Conservation (phyloP, 2,329 filamentous ascomycete genomes). For the Grosmannia penicillata region DNA sequence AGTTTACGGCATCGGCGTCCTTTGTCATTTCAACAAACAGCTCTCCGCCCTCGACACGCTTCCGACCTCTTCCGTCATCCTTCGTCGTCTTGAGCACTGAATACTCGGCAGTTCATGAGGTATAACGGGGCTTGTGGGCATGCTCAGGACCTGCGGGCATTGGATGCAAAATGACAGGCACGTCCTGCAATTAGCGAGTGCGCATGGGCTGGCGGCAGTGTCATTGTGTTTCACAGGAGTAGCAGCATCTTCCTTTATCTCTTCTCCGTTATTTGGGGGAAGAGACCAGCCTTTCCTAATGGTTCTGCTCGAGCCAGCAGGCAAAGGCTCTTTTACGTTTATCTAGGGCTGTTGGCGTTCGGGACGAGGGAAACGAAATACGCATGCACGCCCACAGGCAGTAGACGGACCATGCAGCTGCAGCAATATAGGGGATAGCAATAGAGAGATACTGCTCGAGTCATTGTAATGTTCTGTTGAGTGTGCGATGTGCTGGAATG, state of each 20-base stretch:
- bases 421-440: neutral
- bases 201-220: no score
- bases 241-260: no score
- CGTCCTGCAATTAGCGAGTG: no score
- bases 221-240: no score
- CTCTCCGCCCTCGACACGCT: constrained; percentile 4
- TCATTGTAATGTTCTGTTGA: neutral
- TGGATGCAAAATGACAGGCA: no score
- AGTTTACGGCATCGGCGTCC: constrained; percentile 8
- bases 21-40: constrained; percentile 4
- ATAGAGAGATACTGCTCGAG: neutral
- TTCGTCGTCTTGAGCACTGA: neutral
- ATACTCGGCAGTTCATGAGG: neutral
- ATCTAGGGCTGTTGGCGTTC: constrained; percentile 1
- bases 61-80: neutral
- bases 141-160: no score
- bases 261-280: no score
- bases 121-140: neutral
- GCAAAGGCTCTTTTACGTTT: neutral
- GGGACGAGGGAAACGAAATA: constrained; percentile 2
- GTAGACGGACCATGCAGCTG: constrained; percentile 1
- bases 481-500: neutral
- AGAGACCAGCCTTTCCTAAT: neutral
- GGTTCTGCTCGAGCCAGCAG: no score
- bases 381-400: neutral